Base-by-base conservation (phyloP, 768 basidiomycete species). In the Kwoniella bestiolae region DNA sequence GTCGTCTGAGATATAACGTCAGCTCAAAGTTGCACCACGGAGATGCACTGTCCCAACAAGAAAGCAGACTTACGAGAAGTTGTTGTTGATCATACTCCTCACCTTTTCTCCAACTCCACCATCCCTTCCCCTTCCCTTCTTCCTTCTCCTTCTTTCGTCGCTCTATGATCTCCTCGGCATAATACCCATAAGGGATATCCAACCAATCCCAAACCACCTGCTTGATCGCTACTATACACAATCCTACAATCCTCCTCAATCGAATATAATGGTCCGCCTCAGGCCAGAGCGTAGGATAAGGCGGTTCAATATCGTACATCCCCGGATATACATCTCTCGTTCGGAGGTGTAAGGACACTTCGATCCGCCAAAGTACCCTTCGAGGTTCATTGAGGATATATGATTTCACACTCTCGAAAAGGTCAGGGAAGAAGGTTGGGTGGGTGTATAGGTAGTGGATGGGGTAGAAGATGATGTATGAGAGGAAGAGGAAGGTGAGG, bases 101-200 rank as follows among this genome's bases (percentile, higher is more conserved):
- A 41, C 18, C 38, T 18, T 41, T 41, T 18, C 18, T 41, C 38
- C 38, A 41, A 41, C 38, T 41, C 12, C 12, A 41, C 38, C 38
- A 41, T 41, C 38, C 38, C 18, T 18, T 47, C 12, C 25, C 23
- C 23, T 21, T 21, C 46, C 46, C 23, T 21, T 25, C 11, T 21
- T 1, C 25, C 7, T 47, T 47, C 21, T 47, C 25, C 25, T 47
- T 47, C 46, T 47, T 25, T 23, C 25, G 18, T 21, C 46, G 18
- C 11, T 47, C 23, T 9, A 47, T 25, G 23, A 47, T 47, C 25
- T 47, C 21, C 25, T 47, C 46, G 1, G 12, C 11, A 5, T 23
- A 16, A 55, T 38, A 26, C 14, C 31, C 21, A 55, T 55, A 26
- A 25, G 52, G 52, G 12, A 26, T 55, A 55, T 55, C 26, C 32